Evolutionary conservation across 768 basidiomycete genomes (phyloP), one percentile per base, ranked within the genome.

Genomic region (Hericium alpestre): DNA sequence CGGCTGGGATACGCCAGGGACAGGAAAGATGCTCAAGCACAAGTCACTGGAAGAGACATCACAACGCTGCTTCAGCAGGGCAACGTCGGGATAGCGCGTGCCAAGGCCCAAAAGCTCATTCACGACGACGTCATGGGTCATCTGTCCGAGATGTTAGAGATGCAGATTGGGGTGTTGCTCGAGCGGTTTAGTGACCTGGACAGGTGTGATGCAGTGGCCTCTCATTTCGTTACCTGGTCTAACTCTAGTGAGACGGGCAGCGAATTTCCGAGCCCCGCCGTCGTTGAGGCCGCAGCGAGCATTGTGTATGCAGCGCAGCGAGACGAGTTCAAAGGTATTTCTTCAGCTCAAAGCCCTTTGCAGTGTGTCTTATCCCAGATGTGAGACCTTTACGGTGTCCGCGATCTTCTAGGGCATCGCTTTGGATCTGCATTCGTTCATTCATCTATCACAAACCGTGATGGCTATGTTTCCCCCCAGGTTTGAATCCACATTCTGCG

Each of bases 81-180:
- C 40, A 80, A 85, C 55, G 70, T 85, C 54, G 73, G 72, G 15
- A 69, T 86, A 32, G 88, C 88, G 12, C 80, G 87, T 50, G 76
- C 79, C n/a, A 89, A 87, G 71, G 84, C 84, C 1, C 83, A 84
- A 66, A 81, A 77, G 63, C 66, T 86, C 51, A 77, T 86, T 23
- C 72, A 77, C 41, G 84, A 87, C 50, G 86, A 89, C 63, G 70
- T 73, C 9, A 72, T 76, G 59, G 79, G 76, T 9, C 82, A 86
- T 63, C 63, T 87, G n/a, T 63, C 87, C 58, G 84, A 83, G 67
- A 73, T 76, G 25, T 56, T 90, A 58, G 86, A 82, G 67, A 82
- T 81, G 78, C 74, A 85, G 61, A 70, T 87, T 37, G 82, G 83
- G n/a, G 71, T 79, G 20, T 63, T 89, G 18, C 66, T 84, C 25